These are phyloP conservation scores for Cordyceps fumosorosea DNA, from an alignment of 2,329 filamentous ascomycete genomes.

Conservation along the genomic window DNA sequence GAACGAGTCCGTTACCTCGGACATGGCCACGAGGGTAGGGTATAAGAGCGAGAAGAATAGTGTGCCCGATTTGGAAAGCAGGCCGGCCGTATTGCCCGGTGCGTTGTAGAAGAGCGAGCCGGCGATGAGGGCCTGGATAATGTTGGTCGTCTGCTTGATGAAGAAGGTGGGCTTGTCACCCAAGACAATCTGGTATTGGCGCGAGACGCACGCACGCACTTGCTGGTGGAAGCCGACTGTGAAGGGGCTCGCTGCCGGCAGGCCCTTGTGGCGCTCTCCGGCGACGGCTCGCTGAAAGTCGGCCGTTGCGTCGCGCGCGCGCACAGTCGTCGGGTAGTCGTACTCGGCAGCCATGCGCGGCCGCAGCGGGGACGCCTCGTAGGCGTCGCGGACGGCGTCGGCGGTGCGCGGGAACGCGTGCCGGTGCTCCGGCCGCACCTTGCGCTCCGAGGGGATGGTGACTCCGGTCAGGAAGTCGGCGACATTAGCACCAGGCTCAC, in stretches of 20 bases:
- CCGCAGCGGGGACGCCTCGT: conserved; percentile 46
- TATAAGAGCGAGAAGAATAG: conserved; percentile 59
- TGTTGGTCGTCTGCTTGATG: conserved; percentile 53
- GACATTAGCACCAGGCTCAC: conserved; percentile 54
- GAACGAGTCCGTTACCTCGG: conserved; percentile 60
- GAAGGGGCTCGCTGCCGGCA: conserved; percentile 48
- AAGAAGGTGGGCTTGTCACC: conserved; percentile 58
- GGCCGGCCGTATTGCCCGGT: conserved; percentile 46
- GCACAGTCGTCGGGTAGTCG: conserved; percentile 44
- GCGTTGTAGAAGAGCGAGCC: conserved; percentile 64
- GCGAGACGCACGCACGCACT: conserved; percentile 46
- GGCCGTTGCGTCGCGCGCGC: conserved; percentile 42
- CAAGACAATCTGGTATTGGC: conserved; percentile 60
- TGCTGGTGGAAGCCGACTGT: conserved; percentile 50
- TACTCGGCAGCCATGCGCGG: conserved; percentile 48
- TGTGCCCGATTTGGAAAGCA: conserved; percentile 59
- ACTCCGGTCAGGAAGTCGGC: conserved; percentile 61
- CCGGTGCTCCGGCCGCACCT: conserved; percentile 41
- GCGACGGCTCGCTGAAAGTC: conserved; percentile 48
- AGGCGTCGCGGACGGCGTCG: conserved; percentile 38
- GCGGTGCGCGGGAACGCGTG: conserved; percentile 39
- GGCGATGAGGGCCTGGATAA: conserved; percentile 54
- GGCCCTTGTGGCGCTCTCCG: conserved; percentile 47
- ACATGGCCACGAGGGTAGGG: conserved; percentile 56
- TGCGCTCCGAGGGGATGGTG: conserved; percentile 61